Base-by-base conservation (phyloP, 2,329 filamentous ascomycete species). In the Pseudofabraea citricarpa region DNA sequence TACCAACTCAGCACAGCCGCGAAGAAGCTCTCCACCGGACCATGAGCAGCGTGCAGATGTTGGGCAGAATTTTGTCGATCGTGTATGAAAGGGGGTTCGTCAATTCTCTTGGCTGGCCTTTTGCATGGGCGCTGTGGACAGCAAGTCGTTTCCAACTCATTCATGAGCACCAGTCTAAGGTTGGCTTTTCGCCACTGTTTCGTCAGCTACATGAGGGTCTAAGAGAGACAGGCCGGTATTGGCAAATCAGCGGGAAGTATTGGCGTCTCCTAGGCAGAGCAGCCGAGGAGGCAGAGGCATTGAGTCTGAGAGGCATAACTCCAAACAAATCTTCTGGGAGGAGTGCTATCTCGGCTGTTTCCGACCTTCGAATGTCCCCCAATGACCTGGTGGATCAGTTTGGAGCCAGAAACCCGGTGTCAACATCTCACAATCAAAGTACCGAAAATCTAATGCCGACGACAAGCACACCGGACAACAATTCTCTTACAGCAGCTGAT, bases 171-270 rank as follows among this genome's bases (percentile, higher is more conserved):
- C 35, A 21, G 18, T 7, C 35, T 6, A 37, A 37, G 15, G 13
- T 15, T 2, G 18, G n/a, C 3, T 37, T 37, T 20, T 37, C 35
- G 18, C 18, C 35, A 5, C 35, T 37, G 7, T 22, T 37, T n/a
- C 35, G 35, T 15, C 35, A 37, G 21, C 35, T 37, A n/a, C 35
- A 37, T 37, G 18, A 13, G 23, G 35, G 35, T 15, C 23, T 37
- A 21, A 19, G 20, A 22, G 5, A 37, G 13, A 13, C 15, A 21
- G 35, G 18, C 7, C 35, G 35, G 13, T 37, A 21, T 15, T 37
- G 35, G 35, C 35, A 37, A 20, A 37, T 37, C 18, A 37, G 35
- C 23, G 35, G 35, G 8, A 37, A 37, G 12, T 37, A 37, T 22
- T 37, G 35, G 35, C 35, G 35, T 8, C 35, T 37, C 5, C 19